phyloP scores from a whole-genome alignment of 805 yeast genomes.

The Metschnikowia proteae region DNA sequence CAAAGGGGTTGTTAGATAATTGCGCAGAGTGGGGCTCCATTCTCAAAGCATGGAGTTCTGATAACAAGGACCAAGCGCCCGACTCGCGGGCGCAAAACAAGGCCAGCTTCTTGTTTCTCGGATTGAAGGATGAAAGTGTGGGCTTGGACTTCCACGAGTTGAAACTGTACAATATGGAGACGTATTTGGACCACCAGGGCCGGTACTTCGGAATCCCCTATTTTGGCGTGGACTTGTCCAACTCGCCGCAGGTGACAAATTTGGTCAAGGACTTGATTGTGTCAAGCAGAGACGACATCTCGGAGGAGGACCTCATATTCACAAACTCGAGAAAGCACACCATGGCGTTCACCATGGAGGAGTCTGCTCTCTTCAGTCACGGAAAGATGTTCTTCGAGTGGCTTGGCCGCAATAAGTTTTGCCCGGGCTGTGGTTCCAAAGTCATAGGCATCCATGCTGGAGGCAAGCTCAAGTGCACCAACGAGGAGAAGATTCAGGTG shows the following conservation, averaged over 20 bases:
- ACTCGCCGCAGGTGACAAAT: conserved; percentile 38
- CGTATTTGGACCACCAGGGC: conserved; percentile 42
- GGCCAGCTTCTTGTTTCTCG: conserved; percentile 38
- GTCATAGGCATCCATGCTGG: conserved; percentile 67
- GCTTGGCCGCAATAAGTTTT: conserved; percentile 66
- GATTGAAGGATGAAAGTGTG: conserved; percentile 44
- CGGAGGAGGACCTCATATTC: conserved; percentile 20
- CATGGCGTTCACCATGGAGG: conserved; percentile 34
- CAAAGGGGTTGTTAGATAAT: conserved; percentile 21
- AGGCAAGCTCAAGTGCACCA: conserved; percentile 31
- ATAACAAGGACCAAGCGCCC: conserved; percentile 32
- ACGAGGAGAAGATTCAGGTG: conserved; percentile 9
- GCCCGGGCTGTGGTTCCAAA: conserved; percentile 81
- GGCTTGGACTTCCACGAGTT: conserved; percentile 32
- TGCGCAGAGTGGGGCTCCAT: conserved; percentile 13
- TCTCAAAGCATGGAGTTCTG: conserved; percentile 26
- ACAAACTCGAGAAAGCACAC: conserved; percentile 36
- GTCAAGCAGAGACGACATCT: conserved; percentile 14
- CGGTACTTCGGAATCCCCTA: conserved; percentile 59
- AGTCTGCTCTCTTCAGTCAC: conserved; percentile 72
- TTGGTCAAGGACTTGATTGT: conserved; percentile 28
- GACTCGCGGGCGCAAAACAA: conserved; percentile 37
- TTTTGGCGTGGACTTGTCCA: conserved; percentile 57
- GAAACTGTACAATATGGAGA: conserved; percentile 27
- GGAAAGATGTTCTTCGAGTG: conserved; percentile 84